These are phyloP conservation scores for Phytophthora europaea DNA, from an alignment of 352 stramenopile genomes.

Conservation along the genomic window DNA sequence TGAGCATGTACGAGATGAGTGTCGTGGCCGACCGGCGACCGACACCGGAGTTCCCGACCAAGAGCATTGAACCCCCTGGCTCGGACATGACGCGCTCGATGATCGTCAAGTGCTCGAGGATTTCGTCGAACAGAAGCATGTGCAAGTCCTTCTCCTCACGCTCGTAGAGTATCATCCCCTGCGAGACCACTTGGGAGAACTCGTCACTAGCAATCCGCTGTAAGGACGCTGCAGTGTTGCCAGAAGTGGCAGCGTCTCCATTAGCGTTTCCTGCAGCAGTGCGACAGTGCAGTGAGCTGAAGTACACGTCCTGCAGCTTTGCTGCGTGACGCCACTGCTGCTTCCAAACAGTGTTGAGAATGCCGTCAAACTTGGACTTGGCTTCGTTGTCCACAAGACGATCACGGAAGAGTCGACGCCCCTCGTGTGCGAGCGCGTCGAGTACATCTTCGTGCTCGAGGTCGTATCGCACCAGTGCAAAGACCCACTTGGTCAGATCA, in stretches of 20 bases:
- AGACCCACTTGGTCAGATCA: constrained; percentile 94
- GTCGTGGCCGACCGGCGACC: constrained; percentile 87
- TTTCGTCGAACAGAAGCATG: constrained; percentile 95
- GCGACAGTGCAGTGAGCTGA: constrained; percentile 82
- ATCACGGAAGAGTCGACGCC: constrained; percentile 90
- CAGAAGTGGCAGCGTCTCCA: constrained; percentile 21
- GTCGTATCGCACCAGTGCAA: constrained; percentile 92
- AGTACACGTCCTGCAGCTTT: constrained; percentile 89
- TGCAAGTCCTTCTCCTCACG: constrained; percentile 95
- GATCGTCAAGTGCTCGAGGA: constrained; percentile 92
- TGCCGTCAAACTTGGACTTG: constrained; percentile 83
- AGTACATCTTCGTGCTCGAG: constrained; percentile 90
- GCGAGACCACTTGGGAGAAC: constrained; percentile 85
- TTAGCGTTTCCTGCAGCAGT: constrained; percentile 32
- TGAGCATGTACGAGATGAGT: constrained; percentile 91
- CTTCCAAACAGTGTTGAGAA: constrained; percentile 88
- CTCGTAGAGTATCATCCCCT: constrained; percentile 95
- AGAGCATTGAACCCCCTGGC: constrained; percentile 88
- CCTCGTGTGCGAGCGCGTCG: constrained; percentile 94
- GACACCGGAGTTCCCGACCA: constrained; percentile 92
- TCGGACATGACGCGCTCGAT: constrained; percentile 92
- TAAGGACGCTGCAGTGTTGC: constrained; percentile 43
- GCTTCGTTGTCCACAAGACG: constrained; percentile 88
- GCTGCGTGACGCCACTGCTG: constrained; percentile 82
- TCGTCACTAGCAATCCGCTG: constrained; percentile 81